Conservation (phyloP, 2,329 filamentous ascomycete species). For the Leptodontidium sp. region DNA sequence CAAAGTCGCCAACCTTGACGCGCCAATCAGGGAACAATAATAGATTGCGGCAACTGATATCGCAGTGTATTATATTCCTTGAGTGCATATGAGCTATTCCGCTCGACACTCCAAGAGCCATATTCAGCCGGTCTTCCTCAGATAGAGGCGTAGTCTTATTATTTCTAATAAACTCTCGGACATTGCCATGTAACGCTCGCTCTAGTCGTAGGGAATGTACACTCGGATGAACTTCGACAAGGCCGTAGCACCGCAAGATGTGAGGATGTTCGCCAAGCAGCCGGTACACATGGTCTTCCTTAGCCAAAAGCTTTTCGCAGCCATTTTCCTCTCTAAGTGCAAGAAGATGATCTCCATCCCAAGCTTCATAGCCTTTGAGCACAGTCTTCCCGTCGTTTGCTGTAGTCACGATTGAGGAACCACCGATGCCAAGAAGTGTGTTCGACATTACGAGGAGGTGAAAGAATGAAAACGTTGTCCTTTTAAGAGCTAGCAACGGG, state of each 20-base stretch:
- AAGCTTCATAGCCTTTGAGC: constrained; percentile 10
- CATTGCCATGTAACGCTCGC: constrained; percentile 11
- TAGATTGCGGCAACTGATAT: constrained; percentile 28
- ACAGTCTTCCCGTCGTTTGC: constrained; percentile 11
- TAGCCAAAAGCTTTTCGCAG: constrained; percentile 13
- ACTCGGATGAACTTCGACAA: constrained; percentile 12
- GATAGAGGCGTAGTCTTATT: constrained; percentile 8
- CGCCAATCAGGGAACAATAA: constrained; percentile 23
- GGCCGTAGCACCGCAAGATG: constrained; percentile 13
- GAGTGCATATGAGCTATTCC: constrained; percentile 26
- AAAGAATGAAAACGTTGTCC: background rate
- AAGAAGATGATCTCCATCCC: constrained; percentile 8
- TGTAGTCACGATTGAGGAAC: constrained; percentile 12
- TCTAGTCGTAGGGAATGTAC: constrained; percentile 12
- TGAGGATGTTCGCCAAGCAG: constrained; percentile 13
- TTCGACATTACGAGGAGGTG: background rate
- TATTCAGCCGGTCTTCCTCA: constrained; percentile 16
- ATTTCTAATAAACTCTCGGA: constrained; percentile 15
- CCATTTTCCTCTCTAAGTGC: constrained; percentile 15
- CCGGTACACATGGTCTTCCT: constrained; percentile 5
- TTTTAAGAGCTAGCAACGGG: background rate
- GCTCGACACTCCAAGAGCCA: constrained; percentile 22
- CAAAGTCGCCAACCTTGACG: constrained; percentile 30
- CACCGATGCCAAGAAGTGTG: constrained; percentile 14
- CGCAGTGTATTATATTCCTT: constrained; percentile 25